phyloP scores from a whole-genome alignment of 2,329 filamentous ascomycete species.

The Cladosporium velox region DNA sequence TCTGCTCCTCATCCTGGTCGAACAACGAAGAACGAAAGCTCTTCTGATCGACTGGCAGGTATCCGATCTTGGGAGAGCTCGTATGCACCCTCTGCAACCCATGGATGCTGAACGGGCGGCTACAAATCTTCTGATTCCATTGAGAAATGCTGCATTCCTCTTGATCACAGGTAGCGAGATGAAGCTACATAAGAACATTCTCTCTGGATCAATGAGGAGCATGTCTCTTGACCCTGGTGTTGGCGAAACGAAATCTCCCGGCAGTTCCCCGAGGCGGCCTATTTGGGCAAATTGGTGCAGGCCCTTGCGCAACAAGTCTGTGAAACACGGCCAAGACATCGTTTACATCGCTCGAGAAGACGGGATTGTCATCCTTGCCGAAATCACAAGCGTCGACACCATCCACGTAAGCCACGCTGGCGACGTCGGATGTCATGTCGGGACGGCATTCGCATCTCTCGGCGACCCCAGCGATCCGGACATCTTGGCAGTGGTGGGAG shows the following conservation, averaged over 20 bases:
- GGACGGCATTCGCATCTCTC: constrained; percentile 75
- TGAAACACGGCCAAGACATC: constrained; percentile 68
- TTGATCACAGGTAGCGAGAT: constrained; percentile 42
- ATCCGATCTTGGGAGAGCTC: constrained; percentile 26
- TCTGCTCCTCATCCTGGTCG: constrained; percentile 64
- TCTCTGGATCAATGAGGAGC: constrained; percentile 41
- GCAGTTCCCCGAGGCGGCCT: constrained; percentile 31
- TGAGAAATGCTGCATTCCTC: constrained; percentile 44
- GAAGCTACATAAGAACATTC: constrained; percentile 42
- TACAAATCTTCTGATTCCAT: constrained; percentile 44
- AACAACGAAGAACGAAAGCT: constrained; percentile 46
- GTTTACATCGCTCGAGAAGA: constrained; percentile 89
- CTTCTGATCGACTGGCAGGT: constrained; percentile 36
- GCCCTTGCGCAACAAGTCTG: constrained; percentile 66
- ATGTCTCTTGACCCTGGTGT: neutral
- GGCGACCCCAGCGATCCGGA: constrained; percentile 66
- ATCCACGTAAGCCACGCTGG: constrained; percentile 58
- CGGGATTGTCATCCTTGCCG: constrained; percentile 72
- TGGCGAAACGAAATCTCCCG: constrained; percentile 22
- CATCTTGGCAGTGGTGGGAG: constrained; percentile 76
- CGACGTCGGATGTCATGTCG: constrained; percentile 71
- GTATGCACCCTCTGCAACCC: constrained; percentile 29
- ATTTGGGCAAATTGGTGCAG: constrained; percentile 82
- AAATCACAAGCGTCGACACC: constrained; percentile 61
- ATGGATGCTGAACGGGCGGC: constrained; percentile 29